Conservation (phyloP, 139 green algal species). For the Chlamydomonas incerta region DNA sequence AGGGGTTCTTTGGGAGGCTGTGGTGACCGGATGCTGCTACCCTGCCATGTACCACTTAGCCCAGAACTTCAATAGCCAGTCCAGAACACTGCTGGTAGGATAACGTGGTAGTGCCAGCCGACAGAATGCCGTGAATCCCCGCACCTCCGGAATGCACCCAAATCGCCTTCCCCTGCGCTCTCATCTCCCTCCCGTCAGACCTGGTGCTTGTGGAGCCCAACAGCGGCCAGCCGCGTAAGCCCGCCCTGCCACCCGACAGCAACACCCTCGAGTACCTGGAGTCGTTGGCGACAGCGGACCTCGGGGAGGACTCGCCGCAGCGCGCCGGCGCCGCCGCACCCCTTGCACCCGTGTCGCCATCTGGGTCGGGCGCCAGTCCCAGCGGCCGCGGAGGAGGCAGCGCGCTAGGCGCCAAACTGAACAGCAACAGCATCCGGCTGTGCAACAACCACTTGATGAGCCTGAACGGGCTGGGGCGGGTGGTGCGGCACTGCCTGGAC, state of each 20-base stretch:
- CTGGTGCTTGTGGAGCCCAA: slow-evolving; percentile 20
- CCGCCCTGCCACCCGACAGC: slow-evolving; percentile 5
- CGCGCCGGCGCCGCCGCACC: too few species aligned
- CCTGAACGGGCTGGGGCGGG: slow-evolving; percentile 20
- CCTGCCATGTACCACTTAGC: too few species aligned
- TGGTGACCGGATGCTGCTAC: too few species aligned
- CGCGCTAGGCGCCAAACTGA: slow-evolving; percentile 19
- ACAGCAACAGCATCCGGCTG: slow-evolving; percentile 36
- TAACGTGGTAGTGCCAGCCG: too few species aligned
- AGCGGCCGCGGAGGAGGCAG: background rate
- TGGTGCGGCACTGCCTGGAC: slow-evolving; percentile 46
- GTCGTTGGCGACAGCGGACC: background rate
- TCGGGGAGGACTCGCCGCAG: background rate
- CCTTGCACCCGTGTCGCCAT: background rate
- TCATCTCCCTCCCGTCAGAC: background rate
- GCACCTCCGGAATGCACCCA: too few species aligned
- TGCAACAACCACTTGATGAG: slow-evolving; percentile 43
- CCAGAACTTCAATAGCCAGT: too few species aligned
- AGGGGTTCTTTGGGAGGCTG: too few species aligned
- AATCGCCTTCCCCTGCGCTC: background rate
- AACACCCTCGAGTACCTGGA: slow-evolving; percentile 28
- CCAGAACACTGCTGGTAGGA: too few species aligned
- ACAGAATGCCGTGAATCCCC: too few species aligned
- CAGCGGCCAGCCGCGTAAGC: slow-evolving; percentile 20
- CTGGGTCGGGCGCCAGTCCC: background rate